Evolutionary conservation across 2,329 filamentous ascomycete genomes (phyloP), one percentile per base, ranked within the genome.

Genomic region (Colletotrichum sp.): DNA sequence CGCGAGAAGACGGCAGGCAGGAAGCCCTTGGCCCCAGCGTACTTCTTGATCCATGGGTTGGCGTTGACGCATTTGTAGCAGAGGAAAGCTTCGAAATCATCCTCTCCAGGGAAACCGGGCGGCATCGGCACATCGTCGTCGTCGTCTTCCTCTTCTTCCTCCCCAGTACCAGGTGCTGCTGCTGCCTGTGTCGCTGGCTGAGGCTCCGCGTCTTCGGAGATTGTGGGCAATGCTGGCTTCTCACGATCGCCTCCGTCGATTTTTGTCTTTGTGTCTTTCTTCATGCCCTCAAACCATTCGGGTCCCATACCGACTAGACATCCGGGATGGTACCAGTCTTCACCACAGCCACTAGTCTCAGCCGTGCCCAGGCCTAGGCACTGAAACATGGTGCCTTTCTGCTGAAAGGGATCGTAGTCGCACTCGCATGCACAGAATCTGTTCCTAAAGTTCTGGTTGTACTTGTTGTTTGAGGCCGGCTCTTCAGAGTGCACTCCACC

Each of bases 361-460:
- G 91, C 89, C 0, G 92, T 94, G 1, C 95, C 96, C 1, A 99
- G 87, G 0, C 96, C 96, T 4, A 99, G 84, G 82, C 97, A 99
- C 84, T 99, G 97, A 80, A 98, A 99, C 97, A 99, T 99, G 52
- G 96, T 99, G 0, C 96, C 96, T 80, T 96, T 98, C 83, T 99
- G 96, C 82, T 95, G 90, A 64, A 96, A 91, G 0, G 96, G 92
- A 82, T 98, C 94, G 82, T 99, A 99, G 75, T 96, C 92, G 81
- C 96, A 94, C 34, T 91, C 91, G 81, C 97, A 99, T 3, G 94
- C 95, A 83, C 97, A 99, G 86, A 99, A 99, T 60, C 90, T 91
- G 81, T 99, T 99, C 79, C 92, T 90, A 81, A 98, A 99, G 87
- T 99, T 99, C 77, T 98, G 95, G 81, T 98, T 98, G 87, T 99